A percentile compares a stretch with the other conserved stretches of the same genome.
phyloP scores from a whole-genome alignment of 2,329 filamentous ascomycete species.

The Thielaviopsis musarum region DNA sequence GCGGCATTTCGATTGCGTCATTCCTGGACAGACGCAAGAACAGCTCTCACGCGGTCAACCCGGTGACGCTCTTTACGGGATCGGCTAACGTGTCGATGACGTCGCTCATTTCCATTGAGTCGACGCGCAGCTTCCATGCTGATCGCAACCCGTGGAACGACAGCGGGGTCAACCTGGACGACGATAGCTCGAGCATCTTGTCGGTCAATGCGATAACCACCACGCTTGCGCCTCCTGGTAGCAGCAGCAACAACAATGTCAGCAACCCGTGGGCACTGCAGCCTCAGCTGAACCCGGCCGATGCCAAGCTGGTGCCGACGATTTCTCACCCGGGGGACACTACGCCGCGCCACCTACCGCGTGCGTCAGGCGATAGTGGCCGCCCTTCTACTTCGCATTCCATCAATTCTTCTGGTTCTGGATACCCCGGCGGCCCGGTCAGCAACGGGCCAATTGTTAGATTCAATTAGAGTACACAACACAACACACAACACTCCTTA shows the following conservation, averaged over 20 bases:
- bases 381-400: conserved; percentile 90
- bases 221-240: conserved; percentile 8
- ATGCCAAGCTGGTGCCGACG: conserved; percentile 42
- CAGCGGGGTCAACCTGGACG: conserved; percentile 82
- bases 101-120: conserved; percentile 90
- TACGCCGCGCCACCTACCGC: conserved; percentile 68
- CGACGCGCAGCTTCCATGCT: conserved; percentile 72
- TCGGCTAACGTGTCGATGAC: conserved; percentile 84
- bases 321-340: conserved; percentile 61
- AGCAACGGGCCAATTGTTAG: conserved; percentile 62
- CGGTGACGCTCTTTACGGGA: conserved; percentile 74
- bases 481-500: conserved; percentile 31
- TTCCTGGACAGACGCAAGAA: conserved; percentile 94
- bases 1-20: conserved; percentile 90
- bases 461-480: conserved; percentile 15
- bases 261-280: conserved; percentile 51
- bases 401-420: conserved; percentile 50
- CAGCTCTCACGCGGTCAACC: conserved; percentile 63
- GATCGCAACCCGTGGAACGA: conserved; percentile 98
- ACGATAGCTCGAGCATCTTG: conserved; percentile 33
- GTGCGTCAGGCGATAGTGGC: conserved; percentile 78
- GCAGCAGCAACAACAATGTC: conserved; percentile 6
- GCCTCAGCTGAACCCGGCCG: conserved; percentile 46
- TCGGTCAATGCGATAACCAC: conserved; percentile 5
- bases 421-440: conserved; percentile 72